Percentiles rank a stretch among this genome's conserved stretches.
These are phyloP conservation scores for Paradendryphiella salina DNA, from an alignment of 2,329 filamentous ascomycete genomes.

Conservation along the genomic window DNA sequence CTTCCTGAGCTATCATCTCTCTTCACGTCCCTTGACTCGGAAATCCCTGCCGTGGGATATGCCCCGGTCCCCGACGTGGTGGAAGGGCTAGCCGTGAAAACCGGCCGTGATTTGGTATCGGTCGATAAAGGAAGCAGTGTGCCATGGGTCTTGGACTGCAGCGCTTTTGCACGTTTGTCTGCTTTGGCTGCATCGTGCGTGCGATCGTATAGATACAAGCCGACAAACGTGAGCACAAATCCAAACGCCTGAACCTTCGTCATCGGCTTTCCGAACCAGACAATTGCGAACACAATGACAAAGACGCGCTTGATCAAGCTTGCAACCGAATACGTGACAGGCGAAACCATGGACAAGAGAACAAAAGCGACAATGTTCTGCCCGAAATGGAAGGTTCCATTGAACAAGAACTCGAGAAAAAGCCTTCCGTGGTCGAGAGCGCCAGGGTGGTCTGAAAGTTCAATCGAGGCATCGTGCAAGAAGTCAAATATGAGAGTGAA, in stretches of 20 bases:
- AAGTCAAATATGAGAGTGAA: constrained; percentile 76
- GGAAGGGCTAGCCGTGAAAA: constrained; percentile 48
- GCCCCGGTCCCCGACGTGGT: constrained; percentile 42
- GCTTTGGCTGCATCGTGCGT: constrained; percentile 86
- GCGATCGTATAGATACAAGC: constrained; percentile 93
- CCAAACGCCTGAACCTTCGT: constrained; percentile 81
- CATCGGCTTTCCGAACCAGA: constrained; percentile 94
- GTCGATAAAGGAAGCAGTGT: constrained; percentile 68
- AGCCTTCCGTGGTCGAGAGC: constrained; percentile 66
- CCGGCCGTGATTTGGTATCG: constrained; percentile 28
- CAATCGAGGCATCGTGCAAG: constrained; percentile 76
- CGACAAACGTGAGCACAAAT: constrained; percentile 85
- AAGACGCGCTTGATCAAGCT: constrained; percentile 96
- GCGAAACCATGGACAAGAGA: constrained; percentile 87
- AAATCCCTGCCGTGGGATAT: constrained; percentile 31
- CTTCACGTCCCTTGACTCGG: constrained; percentile 55
- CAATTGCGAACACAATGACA: constrained; percentile 89
- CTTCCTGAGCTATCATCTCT: constrained; percentile 61
- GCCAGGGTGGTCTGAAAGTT: constrained; percentile 74
- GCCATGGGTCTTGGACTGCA: constrained; percentile 65
- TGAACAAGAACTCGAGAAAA: constrained; percentile 88
- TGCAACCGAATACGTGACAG: constrained; percentile 95
- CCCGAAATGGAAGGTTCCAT: constrained; percentile 93
- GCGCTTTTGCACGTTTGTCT: constrained; percentile 70
- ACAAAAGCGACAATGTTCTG: constrained; percentile 96